A percentile compares a stretch with the other conserved stretches of the same genome.
Evolutionary conservation across 108 stramenopile species (phyloP).

Genomic region (Nannochloropsis gaditana): DNA sequence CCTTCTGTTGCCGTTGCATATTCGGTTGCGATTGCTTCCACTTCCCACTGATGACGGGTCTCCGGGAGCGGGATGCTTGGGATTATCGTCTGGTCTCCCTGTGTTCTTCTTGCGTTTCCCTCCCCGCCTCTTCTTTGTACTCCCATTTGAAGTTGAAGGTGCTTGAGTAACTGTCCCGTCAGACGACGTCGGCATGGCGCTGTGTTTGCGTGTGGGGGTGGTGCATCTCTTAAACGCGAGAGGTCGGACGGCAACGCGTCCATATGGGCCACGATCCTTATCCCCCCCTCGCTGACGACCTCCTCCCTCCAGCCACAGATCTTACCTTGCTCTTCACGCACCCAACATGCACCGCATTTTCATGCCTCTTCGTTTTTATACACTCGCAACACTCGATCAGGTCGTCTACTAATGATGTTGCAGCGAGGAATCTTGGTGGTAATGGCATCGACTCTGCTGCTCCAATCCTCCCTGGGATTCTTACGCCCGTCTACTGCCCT

Average conservation of each 20-base stretch:
- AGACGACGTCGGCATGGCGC: not conserved
- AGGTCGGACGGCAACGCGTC: not conserved
- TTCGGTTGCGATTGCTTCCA: too few species aligned
- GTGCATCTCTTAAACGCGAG: too few species aligned
- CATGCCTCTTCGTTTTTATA: too few species aligned
- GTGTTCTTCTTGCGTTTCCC: not conserved
- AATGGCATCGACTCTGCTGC: constrained; percentile 8
- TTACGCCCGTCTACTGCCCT: not conserved
- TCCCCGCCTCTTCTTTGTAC: not conserved
- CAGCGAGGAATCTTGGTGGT: not conserved
- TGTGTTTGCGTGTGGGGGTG: not conserved
- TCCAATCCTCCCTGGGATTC: not conserved
- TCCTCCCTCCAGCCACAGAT: not conserved
- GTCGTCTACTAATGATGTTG: not conserved
- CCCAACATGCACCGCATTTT: not conserved
- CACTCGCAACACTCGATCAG: too few species aligned
- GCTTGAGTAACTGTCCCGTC: not conserved
- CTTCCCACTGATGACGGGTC: not conserved
- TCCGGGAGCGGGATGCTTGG: too few species aligned
- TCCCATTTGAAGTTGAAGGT: not conserved
- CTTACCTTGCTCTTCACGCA: not conserved
- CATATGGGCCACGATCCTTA: not conserved
- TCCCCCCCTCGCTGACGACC: not conserved
- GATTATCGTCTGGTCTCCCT: not conserved
- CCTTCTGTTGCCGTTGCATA: not conserved